A percentile compares a stretch with the other conserved stretches of the same genome.
Conservation (phyloP, 1,284 basidiomycete genomes). For the Leccinum ponderosum region DNA sequence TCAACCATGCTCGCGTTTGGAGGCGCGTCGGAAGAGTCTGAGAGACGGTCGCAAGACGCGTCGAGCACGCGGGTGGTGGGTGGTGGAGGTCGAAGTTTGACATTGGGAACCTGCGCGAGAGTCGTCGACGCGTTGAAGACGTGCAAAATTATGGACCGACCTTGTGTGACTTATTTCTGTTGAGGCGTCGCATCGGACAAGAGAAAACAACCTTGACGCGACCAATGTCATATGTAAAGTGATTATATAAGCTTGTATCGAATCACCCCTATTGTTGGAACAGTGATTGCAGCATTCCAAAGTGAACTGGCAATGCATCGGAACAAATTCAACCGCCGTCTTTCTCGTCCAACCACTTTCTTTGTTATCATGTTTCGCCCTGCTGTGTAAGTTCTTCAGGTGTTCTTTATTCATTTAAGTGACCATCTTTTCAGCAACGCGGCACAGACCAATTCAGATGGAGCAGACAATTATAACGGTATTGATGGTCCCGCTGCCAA, state of each 20-base stretch:
- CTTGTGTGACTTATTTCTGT: slow-evolving; percentile 44
- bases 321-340: neutral
- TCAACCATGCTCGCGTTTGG: slow-evolving; percentile 44
- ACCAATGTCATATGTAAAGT: neutral
- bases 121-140: neutral
- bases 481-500: too few species aligned
- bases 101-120: slow-evolving; percentile 63
- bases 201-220: neutral
- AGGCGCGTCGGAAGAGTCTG: slow-evolving; percentile 30
- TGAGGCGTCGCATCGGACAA: slow-evolving; percentile 33
- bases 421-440: too few species aligned
- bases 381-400: neutral
- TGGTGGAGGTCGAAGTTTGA: slow-evolving; percentile 67
- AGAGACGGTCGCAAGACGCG: slow-evolving; percentile 22
- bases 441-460: too few species aligned
- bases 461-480: too few species aligned
- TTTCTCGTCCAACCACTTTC: neutral
- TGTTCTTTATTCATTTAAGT: too few species aligned
- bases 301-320: neutral
- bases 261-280: neutral
- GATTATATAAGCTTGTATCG: neutral
- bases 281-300: neutral
- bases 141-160: slow-evolving; percentile 22
- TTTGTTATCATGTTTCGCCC: neutral
- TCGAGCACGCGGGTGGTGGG: slow-evolving; percentile 4